Percentiles rank a stretch among this genome's conserved stretches.
These are phyloP conservation scores for Mycena amicta DNA, from an alignment of 768 basidiomycete species.

Conservation along the genomic window DNA sequence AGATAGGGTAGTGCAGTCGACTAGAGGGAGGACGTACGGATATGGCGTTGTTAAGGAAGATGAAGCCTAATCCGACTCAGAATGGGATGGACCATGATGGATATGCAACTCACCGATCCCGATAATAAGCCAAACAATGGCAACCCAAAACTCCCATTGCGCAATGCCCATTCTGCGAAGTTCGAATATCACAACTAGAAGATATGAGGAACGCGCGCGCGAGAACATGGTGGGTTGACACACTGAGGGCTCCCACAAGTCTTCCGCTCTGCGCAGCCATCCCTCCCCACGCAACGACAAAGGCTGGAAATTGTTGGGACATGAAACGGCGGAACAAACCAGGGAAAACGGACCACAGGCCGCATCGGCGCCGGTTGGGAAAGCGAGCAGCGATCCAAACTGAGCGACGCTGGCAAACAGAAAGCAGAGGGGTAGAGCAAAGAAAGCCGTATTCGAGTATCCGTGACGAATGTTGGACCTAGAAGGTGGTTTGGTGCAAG, in stretches of 20 bases:
- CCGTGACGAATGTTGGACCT: conserved; percentile 18
- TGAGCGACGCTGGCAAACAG: conserved; percentile 32
- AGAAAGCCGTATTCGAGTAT: conserved; percentile 21
- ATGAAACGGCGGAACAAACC: too few species aligned
- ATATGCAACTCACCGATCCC: conserved; percentile 35
- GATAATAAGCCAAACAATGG: conserved; percentile 34
- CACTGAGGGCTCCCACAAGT: conserved; percentile 41
- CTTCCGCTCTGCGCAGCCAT: conserved; percentile 41
- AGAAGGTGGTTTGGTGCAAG: neutral
- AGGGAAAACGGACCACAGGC: conserved; percentile 26
- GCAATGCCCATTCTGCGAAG: too few species aligned
- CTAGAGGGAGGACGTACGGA: too few species aligned
- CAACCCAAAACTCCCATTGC: conserved; percentile 33
- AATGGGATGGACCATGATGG: neutral
- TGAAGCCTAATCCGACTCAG: conserved; percentile 32
- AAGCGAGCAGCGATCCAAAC: conserved; percentile 34
- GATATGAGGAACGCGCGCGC: too few species aligned
- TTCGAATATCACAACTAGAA: too few species aligned
- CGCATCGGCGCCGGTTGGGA: conserved; percentile 20
- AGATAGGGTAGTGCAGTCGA: too few species aligned
- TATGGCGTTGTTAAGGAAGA: conserved; percentile 44
- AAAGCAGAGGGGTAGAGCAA: conserved; percentile 33
- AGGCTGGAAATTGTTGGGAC: conserved; percentile 34
- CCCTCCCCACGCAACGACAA: conserved; percentile 48
- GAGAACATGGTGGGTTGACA: too few species aligned